Conservation (phyloP, 1,139 yeast species). For the Taiozyma sp. region DNA sequence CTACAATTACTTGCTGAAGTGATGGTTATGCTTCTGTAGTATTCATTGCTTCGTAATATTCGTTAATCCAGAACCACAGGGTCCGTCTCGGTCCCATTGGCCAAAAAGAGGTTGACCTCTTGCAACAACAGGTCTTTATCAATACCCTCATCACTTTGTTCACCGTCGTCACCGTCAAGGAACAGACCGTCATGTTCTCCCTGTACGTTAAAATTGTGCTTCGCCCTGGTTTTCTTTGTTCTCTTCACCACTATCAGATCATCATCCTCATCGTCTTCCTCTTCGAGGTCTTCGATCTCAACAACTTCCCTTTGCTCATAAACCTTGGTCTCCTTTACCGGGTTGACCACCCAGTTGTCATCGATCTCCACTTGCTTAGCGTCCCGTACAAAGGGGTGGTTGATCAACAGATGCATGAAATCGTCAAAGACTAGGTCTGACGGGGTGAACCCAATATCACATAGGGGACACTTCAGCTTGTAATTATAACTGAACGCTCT, state of each 20-base stretch:
- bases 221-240: background rate
- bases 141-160: background rate
- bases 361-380: constrained; percentile 12
- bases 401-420: constrained; percentile 16
- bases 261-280: constrained; percentile 1
- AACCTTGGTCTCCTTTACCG: constrained; percentile 8
- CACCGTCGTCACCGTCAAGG: background rate
- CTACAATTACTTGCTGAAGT: too few relatives aligned
- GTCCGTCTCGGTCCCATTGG: constrained; percentile 17
- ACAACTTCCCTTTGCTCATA: constrained; percentile 1
- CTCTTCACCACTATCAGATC: background rate
- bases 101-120: background rate
- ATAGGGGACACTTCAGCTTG: constrained; percentile 18
- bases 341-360: constrained; percentile 11
- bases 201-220: too few relatives aligned
- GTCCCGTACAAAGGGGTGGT: constrained; percentile 2
- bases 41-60: background rate
- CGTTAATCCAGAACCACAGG: constrained; percentile 19
- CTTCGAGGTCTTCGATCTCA: constrained; percentile 2
- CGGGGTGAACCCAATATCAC: constrained; percentile 11
- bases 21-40: too few relatives aligned
- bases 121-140: background rate
- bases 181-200: background rate
- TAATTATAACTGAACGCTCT: background rate
- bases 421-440: constrained; percentile 20